These are phyloP conservation scores for Cladosporium colombiae DNA, from an alignment of 2,329 filamentous ascomycete species.

Conservation along the genomic window DNA sequence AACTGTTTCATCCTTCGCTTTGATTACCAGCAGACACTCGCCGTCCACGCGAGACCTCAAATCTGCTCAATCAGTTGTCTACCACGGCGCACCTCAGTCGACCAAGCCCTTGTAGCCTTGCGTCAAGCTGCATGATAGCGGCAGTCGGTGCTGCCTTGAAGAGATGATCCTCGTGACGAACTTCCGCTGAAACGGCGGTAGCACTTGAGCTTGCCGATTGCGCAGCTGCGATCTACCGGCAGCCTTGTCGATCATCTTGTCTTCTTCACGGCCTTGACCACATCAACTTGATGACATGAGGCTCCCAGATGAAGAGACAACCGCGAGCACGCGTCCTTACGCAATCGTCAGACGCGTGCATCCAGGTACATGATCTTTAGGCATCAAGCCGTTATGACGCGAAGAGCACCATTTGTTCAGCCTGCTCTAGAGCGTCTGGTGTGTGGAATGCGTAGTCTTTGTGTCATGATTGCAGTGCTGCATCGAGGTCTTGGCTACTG, in stretches of 20 bases:
- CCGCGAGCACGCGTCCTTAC: neutral
- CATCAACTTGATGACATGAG: neutral
- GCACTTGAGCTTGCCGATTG: slow-evolving; percentile 1
- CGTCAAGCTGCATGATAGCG: neutral
- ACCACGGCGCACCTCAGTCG: neutral
- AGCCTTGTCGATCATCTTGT: slow-evolving; percentile 4
- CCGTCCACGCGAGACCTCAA: neutral
- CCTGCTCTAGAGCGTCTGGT: neutral
- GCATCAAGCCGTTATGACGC: neutral
- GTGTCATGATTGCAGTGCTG: neutral
- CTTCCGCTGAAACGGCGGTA: neutral
- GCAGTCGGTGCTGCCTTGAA: neutral
- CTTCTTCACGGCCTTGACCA: slow-evolving; percentile 2
- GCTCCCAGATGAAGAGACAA: too few relatives aligned
- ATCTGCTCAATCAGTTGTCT: neutral
- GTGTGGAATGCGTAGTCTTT: neutral
- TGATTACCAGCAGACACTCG: neutral
- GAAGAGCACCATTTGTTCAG: neutral
- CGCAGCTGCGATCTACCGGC: slow-evolving; percentile 14
- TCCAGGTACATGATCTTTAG: neutral
- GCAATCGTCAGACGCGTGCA: neutral
- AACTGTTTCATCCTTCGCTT: neutral
- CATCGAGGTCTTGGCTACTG: neutral
- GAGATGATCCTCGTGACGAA: neutral
- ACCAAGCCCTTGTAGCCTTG: neutral